phyloP scores from a whole-genome alignment of 2,329 filamentous ascomycete species.

The Colletotrichum somersetense region DNA sequence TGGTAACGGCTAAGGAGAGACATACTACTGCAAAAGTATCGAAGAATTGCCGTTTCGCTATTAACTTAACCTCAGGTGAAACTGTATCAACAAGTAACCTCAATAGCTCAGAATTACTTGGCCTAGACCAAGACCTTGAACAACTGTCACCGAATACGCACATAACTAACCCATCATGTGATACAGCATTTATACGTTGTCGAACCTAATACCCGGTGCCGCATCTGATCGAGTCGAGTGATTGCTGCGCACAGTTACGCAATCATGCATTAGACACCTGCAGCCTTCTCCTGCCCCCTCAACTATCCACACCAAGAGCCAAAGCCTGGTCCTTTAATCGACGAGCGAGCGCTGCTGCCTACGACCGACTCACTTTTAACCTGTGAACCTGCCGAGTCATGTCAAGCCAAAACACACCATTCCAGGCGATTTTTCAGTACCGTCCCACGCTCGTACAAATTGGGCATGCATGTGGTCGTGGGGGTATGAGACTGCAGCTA shows the following conservation, averaged over 20 bases:
- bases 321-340: not conserved
- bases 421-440: not conserved
- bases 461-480: not conserved
- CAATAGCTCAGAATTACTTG: not conserved
- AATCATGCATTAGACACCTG: conserved; percentile 5
- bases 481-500: not conserved
- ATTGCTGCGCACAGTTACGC: not conserved
- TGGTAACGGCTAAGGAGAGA: no score
- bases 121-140: not conserved
- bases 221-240: not conserved
- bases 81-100: not conserved
- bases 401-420: not conserved
- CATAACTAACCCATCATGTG: not conserved
- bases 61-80: no score
- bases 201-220: not conserved
- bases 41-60: not conserved
- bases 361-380: not conserved
- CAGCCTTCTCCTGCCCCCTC: not conserved
- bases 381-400: not conserved
- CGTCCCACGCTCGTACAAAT: not conserved
- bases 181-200: not conserved
- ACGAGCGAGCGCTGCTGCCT: conserved; percentile 7
- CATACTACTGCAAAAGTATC: not conserved
- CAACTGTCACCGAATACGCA: not conserved
- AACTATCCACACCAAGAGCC: not conserved